Evolutionary conservation across 129 eudicot genomes (phyloP), one percentile per base, ranked within the genome.

Genomic region (Sambucus nigra): DNA sequence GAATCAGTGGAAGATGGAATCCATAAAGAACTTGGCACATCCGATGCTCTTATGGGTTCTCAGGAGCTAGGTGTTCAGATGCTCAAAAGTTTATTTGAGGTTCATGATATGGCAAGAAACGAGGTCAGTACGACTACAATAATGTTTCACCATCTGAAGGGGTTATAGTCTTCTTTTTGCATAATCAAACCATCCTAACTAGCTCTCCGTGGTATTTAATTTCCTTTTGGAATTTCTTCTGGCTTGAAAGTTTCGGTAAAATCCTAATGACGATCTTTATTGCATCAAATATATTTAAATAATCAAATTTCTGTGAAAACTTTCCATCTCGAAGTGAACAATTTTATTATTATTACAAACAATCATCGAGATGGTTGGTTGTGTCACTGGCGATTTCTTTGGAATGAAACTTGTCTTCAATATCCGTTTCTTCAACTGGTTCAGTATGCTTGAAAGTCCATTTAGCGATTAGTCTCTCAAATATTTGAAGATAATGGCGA

Each of bases 21-120:
- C 66, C 65, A 23, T 21, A 74, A 73, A 61, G 82, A 68, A 40
- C 60, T 64, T 47, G 68, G 48, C 65, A 80, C 76, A 55, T 54
- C 86, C 45, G 76, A 62, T 47, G 63, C 69, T 68, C 71, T 80
- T 52, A 58, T 84, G 73, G 88, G 94, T 28, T 66, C 82, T 44
- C 85, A 76, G 31, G 88, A 77, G 60, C 77, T 84, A 27, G 88
- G 88, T 51, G 55, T 69, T 51, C 94, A 80, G 70, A 73, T 77
- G 66, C 61, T 84, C 69, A 80, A 69, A 66, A 58, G 80, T 64
- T 77, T 80, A 67, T 84, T 84, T 74, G 82, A 84, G 59, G 80
- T 77, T 73, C 88, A 84, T 69, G 94, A 74, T 31, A 84, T 84
- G 88, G 73, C 94, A 60, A 74, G 94, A 44, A 84, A 66, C 51